A percentile compares a stretch with the other conserved stretches of the same genome.
phyloP scores from a whole-genome alignment of 495 filamentous ascomycete genomes.

The Astrothelium macrocarpum region DNA sequence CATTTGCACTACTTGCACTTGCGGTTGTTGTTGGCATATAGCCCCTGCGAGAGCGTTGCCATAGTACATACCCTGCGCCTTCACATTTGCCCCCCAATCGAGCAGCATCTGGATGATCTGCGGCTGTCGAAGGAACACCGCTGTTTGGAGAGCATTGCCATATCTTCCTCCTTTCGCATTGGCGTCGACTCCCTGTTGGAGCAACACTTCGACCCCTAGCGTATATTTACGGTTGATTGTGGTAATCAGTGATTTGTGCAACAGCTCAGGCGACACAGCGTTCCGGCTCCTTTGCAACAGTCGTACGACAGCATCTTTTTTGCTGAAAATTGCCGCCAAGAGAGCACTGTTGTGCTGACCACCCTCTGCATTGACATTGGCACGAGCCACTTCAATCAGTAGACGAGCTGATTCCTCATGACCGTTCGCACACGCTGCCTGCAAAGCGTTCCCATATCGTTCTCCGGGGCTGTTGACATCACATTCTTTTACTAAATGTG shows the following conservation, averaged over 20 bases:
- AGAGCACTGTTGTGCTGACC: neutral
- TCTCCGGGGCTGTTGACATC: slow-evolving; percentile 10
- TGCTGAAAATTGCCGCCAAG: neutral
- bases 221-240: neutral
- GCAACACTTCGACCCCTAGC: slow-evolving; percentile 8
- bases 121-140: slow-evolving; percentile 8
- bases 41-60: slow-evolving; percentile 9
- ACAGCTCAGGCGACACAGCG: no score
- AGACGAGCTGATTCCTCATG: neutral
- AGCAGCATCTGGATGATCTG: slow-evolving; percentile 17
- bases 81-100: slow-evolving; percentile 15
- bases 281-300: no score
- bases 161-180: slow-evolving; percentile 10
- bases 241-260: neutral
- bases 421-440: slow-evolving; percentile 1
- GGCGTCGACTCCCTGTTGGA: slow-evolving; percentile 11
- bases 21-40: no score
- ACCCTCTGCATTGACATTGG: slow-evolving; percentile 8
- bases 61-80: slow-evolving; percentile 8
- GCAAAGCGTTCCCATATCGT: slow-evolving; percentile 6
- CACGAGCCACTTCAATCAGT: no score
- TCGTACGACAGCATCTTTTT: neutral
- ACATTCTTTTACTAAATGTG: neutral
- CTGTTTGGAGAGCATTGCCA: slow-evolving; percentile 13
- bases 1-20: no score